Conservation (phyloP, 805 yeast genomes). For the Zygosaccharomyces lentus region DNA sequence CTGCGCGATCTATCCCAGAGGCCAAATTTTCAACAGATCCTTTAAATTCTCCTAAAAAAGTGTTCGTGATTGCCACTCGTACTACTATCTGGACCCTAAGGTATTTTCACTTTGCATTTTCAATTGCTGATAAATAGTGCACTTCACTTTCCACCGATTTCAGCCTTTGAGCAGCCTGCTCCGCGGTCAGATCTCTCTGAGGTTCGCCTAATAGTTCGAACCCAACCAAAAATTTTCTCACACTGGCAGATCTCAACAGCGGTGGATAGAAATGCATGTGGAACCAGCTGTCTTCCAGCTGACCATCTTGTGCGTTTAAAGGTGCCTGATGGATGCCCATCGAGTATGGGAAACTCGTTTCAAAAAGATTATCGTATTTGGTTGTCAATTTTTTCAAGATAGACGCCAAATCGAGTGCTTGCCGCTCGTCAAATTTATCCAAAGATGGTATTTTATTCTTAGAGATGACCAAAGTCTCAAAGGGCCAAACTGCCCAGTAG, state of each 20-base stretch:
- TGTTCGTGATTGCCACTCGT: too few relatives aligned
- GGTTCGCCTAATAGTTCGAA: constrained; percentile 66
- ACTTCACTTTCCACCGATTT: constrained; percentile 39
- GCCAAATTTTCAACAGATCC: too few relatives aligned
- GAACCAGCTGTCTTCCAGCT: constrained; percentile 48
- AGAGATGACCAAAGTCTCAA: constrained; percentile 63
- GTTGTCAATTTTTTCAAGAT: constrained; percentile 51
- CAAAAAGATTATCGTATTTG: constrained; percentile 66
- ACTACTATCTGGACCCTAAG: too few relatives aligned
- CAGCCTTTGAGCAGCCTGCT: constrained; percentile 39
- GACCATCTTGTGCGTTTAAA: constrained; percentile 42
- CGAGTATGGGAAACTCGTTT: constrained; percentile 69
- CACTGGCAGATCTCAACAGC: constrained; percentile 66
- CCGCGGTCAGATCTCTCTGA: constrained; percentile 42
- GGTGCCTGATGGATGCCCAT: constrained; percentile 83
- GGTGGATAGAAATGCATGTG: constrained; percentile 82
- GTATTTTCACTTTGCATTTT: constrained; percentile 19
- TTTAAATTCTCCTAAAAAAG: too few relatives aligned
- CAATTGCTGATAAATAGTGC: constrained; percentile 41
- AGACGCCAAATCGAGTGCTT: constrained; percentile 52
- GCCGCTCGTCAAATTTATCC: constrained; percentile 42
- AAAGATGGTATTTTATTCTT: constrained; percentile 50
- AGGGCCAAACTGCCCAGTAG: constrained; percentile 83
- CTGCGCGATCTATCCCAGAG: too few relatives aligned
- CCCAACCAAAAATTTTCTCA: constrained; percentile 71